phyloP scores from a whole-genome alignment of 2,329 filamentous ascomycete species.

The Nigrograna mackinnonii region DNA sequence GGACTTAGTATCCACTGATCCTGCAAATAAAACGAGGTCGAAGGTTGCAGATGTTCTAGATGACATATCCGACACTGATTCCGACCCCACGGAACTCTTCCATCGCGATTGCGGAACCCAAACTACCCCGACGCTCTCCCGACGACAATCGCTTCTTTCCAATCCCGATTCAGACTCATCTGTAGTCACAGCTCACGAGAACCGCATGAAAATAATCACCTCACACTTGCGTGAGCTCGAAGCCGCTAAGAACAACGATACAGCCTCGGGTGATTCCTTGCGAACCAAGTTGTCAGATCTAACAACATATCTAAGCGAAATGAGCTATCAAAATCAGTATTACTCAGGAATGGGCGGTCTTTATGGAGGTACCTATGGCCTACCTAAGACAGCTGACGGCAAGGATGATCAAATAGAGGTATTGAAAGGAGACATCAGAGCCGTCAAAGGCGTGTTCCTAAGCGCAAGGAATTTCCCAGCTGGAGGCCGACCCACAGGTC shows the following conservation, averaged over 20 bases:
- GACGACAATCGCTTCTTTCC: conserved; percentile 33
- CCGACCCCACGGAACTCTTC: conserved; percentile 76
- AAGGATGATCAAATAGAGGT: conserved; percentile 71
- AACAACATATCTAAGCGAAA: conserved; percentile 63
- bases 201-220: conserved; percentile 53
- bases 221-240: conserved; percentile 56
- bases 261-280: conserved; percentile 54
- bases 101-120: conserved; percentile 81
- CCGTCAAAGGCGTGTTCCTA: conserved; percentile 78
- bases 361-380: conserved; percentile 30
- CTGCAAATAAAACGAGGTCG: conserved; percentile 40
- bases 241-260: conserved; percentile 53
- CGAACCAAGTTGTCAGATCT: conserved; percentile 57
- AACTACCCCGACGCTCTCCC: conserved; percentile 61
- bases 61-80: conserved; percentile 53
- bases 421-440: conserved; percentile 74
- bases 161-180: conserved; percentile 25
- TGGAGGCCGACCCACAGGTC: conserved; percentile 25
- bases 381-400: conserved; percentile 54
- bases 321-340: conserved; percentile 43
- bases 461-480: conserved; percentile 71
- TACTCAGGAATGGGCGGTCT: conserved; percentile 47
- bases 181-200: conserved; percentile 43
- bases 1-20: conserved; percentile 65
- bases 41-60: conserved; percentile 33